These are phyloP conservation scores for Anthoceros angustus DNA, from an alignment of 225 moss, liverwort and hornwort species.

Conservation along the genomic window DNA sequence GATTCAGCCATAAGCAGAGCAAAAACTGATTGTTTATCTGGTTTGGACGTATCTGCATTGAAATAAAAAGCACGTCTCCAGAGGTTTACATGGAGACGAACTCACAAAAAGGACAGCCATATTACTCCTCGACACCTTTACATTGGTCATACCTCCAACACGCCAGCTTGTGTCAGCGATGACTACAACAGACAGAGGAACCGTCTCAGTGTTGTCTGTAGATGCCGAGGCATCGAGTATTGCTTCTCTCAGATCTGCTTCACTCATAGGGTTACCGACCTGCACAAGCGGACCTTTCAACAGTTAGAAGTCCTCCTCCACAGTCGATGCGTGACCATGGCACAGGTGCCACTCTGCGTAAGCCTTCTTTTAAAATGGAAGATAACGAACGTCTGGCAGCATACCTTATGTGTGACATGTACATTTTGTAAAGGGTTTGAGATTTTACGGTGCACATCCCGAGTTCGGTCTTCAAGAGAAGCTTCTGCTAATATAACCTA, in stretches of 20 bases:
- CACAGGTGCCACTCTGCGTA: no score
- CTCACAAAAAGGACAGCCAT: not conserved
- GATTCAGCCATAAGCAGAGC: conserved; percentile 54
- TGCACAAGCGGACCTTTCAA: conserved; percentile 5
- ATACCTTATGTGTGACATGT: conserved; percentile 43
- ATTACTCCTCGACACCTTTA: not conserved
- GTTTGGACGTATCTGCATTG: conserved; percentile 42
- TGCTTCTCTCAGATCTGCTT: conserved; percentile 46
- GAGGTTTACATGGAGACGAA: not conserved
- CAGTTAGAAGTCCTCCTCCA: not conserved
- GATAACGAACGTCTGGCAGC: not conserved
- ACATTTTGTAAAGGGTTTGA: conserved; percentile 29
- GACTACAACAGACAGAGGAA: conserved; percentile 46
- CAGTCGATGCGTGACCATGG: no score
- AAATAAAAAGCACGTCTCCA: not conserved
- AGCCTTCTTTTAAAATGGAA: not conserved
- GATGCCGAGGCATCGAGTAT: conserved; percentile 23
- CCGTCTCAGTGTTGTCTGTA: conserved; percentile 17
- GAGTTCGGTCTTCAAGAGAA: conserved; percentile 39
- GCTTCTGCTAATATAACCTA: conserved; percentile 38
- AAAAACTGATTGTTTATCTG: conserved; percentile 54
- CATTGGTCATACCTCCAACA: conserved; percentile 34
- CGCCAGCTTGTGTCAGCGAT: conserved; percentile 48
- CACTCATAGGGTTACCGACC: conserved; percentile 61
- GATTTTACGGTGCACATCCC: conserved; percentile 29